Base-by-base conservation (phyloP, 1,284 basidiomycete species). In the Apiotrichum siamense region DNA sequence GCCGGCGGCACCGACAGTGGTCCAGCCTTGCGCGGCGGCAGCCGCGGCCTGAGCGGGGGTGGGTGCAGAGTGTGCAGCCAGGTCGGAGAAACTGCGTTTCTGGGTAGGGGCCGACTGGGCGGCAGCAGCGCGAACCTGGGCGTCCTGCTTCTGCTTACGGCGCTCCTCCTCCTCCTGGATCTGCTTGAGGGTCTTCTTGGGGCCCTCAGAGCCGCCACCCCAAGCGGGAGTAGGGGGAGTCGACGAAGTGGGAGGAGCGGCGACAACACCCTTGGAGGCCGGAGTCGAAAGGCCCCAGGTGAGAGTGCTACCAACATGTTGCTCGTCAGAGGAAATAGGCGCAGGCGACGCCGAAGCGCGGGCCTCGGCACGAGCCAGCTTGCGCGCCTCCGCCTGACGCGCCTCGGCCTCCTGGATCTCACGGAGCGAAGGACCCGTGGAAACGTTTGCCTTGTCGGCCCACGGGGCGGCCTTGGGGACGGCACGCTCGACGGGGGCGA, bases 151-250 rank as follows among this genome's bases (percentile, higher is more conserved):
- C 67, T 83, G 85, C 78, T 89, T 91, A 59, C 85, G 79, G 59
- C 77, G 81, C 75, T 96, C 87, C 70, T 99, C 94, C 65, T 98
- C 94, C 71, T 97, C 92, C 71, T 97, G 90, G 42, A 98, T 98
- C 76, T 98, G 92, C 78, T 93, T 96, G 83, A 98, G 86, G 3
- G 88, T 88, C 80, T 93, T 97, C 77, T 92, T 94, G 7, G 82
- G 76, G 21, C 55, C 63, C 3, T 77, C 73, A 5, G 64, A 60
- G 26, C 55, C 63, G 24, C 63, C 63, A 5, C 78, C 64, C 35
- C 75, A 67, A 11, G 74, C 70, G 1, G 74, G 67, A 4, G 72
- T 58, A 12, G 78, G 61, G 1, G 73, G 50, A 17, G 72, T 64
- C 11, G 75, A 55, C 10, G 73, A 50, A 47, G 67, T 37, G 23